Base-by-base conservation (phyloP, 768 basidiomycete species). In the button mushroom (Agaricus bisporus) region DNA sequence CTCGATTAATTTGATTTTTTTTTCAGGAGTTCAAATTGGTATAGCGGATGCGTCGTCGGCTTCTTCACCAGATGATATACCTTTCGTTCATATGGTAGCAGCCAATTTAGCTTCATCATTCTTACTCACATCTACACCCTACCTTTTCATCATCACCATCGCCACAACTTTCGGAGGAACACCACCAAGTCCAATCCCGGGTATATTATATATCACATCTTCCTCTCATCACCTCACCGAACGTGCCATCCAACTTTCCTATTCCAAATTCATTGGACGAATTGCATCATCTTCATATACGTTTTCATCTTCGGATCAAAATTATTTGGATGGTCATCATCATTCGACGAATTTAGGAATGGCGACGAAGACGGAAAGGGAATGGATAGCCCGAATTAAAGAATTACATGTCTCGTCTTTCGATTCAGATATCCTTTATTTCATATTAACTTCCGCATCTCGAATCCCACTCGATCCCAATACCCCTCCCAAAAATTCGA, bases 241-340 rank as follows among this genome's bases (percentile, higher is more conserved):
- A 48, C 80, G 85, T 18, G 86, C 86, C 0, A 74, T 80, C 22
- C 74, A 87, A 7, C 79, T 90, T 49, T 74, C 78, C 12, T 73
- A 72, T 49, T 77, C 85, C 35, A 89, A 89, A 63, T 86, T 91
- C 62, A 69, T 85, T n/a, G 82, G 82, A 3, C 76, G 85, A 11
- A 67, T 88, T 26, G 63, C 70, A 32, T 59, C 69, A 28, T 69
- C 73, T 12, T 61, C 61, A 4, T 71, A 68, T 29, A 47, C 56
- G 4, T 38, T 46, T 25, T 49, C 49, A 14, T 46, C 36, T 20
- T 48, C 20, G 4, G 28, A 39, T 17, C 11, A 17, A 9, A 41
- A 41, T 20, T 37, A 29, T 14, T 15, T 20, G 1, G 42, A 41
- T 12, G 29, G 48, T 2, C 12, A n/a, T n/a, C n/a, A n/a, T n/a